phyloP scores from a whole-genome alignment of 108 stramenopile species.

The Cyclotella atomus region DNA sequence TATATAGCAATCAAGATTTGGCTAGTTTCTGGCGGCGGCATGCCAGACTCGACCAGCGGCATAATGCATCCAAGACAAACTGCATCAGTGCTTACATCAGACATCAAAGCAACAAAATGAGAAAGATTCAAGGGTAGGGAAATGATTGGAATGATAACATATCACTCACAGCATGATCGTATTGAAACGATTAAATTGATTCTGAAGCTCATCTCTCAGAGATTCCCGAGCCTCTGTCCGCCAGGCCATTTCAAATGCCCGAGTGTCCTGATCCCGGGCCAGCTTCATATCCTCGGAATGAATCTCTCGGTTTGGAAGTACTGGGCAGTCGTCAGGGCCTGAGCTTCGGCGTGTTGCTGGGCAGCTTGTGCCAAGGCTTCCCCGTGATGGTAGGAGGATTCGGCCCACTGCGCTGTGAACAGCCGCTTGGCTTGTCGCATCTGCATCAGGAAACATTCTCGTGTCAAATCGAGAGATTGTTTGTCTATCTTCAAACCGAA shows the following conservation, averaged over 20 bases:
- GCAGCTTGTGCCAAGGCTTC: conserved; percentile 39
- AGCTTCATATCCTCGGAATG: conserved; percentile 32
- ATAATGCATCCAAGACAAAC: conserved; percentile 41
- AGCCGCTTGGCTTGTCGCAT: conserved; percentile 50
- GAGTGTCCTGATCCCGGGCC: conserved; percentile 41
- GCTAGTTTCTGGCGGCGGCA: conserved; percentile 22
- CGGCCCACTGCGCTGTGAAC: conserved; percentile 48
- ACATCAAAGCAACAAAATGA: too few relatives aligned
- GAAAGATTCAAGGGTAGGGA: too few relatives aligned
- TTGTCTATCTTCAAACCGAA: conserved; percentile 33
- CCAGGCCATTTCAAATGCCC: conserved; percentile 45
- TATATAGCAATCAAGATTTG: conserved; percentile 14
- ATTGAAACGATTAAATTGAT: conserved; percentile 52
- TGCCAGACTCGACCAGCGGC: conserved; percentile 13
- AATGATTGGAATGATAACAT: background rate
- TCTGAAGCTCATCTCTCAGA: conserved; percentile 37
- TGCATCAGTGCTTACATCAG: conserved; percentile 16
- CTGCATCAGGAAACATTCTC: conserved; percentile 41
- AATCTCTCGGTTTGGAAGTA: conserved; percentile 44
- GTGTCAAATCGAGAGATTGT: conserved; percentile 35
- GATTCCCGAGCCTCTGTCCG: conserved; percentile 44
- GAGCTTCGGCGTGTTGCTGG: conserved; percentile 41
- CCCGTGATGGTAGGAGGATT: conserved; percentile 34
- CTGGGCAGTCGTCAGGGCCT: conserved; percentile 34
- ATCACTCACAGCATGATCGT: conserved; percentile 40